phyloP scores from a whole-genome alignment of 345 rosid genomes.

The Conringia planisiliqua region DNA sequence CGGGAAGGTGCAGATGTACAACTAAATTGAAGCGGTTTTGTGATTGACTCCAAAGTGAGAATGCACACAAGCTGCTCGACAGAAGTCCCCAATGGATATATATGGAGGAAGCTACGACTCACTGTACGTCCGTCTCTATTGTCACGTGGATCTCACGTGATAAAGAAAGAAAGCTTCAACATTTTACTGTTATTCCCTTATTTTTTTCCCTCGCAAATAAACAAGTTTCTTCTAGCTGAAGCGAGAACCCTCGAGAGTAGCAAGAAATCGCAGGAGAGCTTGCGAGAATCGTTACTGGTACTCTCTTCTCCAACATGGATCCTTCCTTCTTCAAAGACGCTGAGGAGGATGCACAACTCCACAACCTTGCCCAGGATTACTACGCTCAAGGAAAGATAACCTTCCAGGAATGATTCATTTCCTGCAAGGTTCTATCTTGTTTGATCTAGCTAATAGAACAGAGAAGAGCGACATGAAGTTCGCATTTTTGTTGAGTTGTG shows the following conservation, averaged over 20 bases:
- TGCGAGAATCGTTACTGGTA: not conserved
- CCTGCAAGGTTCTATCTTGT: not conserved
- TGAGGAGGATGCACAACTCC: not conserved
- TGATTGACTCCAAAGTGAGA: not conserved
- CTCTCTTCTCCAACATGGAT: not conserved
- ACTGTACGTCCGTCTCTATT: not conserved
- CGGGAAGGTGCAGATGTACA: not conserved
- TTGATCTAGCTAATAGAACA: not conserved
- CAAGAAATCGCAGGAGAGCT: not conserved
- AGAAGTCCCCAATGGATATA: not conserved
- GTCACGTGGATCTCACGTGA: conserved; percentile 1
- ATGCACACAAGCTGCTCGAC: conserved; percentile 7
- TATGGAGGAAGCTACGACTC: not conserved
- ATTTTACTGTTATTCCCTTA: not conserved
- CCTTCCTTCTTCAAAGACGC: not conserved
- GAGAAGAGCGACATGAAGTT: not conserved
- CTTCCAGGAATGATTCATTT: not conserved
- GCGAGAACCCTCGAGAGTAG: not conserved
- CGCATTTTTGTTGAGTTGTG: not conserved
- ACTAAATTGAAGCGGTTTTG: not conserved
- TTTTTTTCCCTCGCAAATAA: not conserved
- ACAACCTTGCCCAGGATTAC: not conserved
- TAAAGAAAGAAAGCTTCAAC: not conserved
- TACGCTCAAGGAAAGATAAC: not conserved
- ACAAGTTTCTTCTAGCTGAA: not conserved